phyloP scores from a whole-genome alignment of 2,329 filamentous ascomycete species.

The Trichoderma citrinoviride region DNA sequence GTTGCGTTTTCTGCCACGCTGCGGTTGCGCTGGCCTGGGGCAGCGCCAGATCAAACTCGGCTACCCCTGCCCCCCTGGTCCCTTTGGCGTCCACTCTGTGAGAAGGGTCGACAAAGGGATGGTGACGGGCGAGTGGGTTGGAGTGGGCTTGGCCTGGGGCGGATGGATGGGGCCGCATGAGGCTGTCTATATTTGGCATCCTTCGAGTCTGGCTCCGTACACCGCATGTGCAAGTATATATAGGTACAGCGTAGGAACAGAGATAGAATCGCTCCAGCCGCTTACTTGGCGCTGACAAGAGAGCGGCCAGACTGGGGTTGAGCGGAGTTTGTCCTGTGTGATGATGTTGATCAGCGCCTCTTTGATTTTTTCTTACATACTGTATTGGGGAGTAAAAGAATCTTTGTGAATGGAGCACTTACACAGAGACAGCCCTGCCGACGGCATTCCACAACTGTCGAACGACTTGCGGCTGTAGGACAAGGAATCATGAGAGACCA shows the following conservation, averaged over 20 bases:
- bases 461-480: too few relatives aligned
- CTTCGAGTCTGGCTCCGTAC: background rate
- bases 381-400: too few relatives aligned
- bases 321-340: too few relatives aligned
- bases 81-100: background rate
- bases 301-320: background rate
- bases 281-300: conserved; percentile 9
- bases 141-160: background rate
- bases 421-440: too few relatives aligned
- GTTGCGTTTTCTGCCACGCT: background rate
- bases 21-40: background rate
- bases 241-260: background rate
- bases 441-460: too few relatives aligned
- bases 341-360: background rate
- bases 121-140: conserved; percentile 11
- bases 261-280: background rate
- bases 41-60: conserved; percentile 1
- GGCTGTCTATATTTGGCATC: conserved; percentile 16
- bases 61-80: background rate
- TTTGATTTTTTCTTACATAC: background rate
- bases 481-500: too few relatives aligned
- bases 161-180: background rate
- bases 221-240: conserved; percentile 1
- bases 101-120: background rate
- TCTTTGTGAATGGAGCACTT: too few relatives aligned